These are phyloP conservation scores for Berkeleyomyces basicola DNA, from an alignment of 2,329 filamentous ascomycete genomes.

Conservation along the genomic window DNA sequence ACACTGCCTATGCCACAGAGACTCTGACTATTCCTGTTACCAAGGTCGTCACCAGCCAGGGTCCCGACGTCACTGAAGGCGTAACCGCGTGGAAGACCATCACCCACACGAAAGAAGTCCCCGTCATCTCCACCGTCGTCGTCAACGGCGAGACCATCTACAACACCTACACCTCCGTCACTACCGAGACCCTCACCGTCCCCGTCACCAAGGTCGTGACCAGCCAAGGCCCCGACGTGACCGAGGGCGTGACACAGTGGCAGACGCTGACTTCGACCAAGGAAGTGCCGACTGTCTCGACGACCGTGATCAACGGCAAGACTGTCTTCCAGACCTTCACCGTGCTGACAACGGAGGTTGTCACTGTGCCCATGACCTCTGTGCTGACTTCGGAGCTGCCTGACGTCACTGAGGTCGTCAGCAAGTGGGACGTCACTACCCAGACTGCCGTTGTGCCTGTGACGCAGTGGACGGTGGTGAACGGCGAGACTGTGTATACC, in stretches of 20 bases:
- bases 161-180: background rate
- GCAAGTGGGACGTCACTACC: background rate
- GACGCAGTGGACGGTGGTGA: background rate
- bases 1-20: background rate
- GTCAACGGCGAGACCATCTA: background rate
- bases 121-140: background rate
- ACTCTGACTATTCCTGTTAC: background rate
- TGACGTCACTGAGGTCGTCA: background rate
- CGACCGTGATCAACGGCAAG: slow-evolving; percentile 7
- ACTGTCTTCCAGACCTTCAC: slow-evolving; percentile 1
- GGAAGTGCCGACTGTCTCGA: background rate
- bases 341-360: background rate
- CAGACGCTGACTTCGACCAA: slow-evolving; percentile 4
- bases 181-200: background rate
- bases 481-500: slow-evolving; percentile 6
- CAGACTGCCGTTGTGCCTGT: background rate
- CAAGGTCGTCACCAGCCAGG: slow-evolving; percentile 3
- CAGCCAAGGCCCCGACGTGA: slow-evolving; percentile 7
- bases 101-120: background rate
- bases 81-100: background rate
- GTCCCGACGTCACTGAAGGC: slow-evolving; percentile 4
- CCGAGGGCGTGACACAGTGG: background rate
- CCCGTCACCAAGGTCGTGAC: slow-evolving; percentile 1
- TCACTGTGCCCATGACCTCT: background rate
- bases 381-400: background rate